Evolutionary conservation across 768 basidiomycete species (phyloP).

Genomic region (Auriscalpium microsporum): DNA sequence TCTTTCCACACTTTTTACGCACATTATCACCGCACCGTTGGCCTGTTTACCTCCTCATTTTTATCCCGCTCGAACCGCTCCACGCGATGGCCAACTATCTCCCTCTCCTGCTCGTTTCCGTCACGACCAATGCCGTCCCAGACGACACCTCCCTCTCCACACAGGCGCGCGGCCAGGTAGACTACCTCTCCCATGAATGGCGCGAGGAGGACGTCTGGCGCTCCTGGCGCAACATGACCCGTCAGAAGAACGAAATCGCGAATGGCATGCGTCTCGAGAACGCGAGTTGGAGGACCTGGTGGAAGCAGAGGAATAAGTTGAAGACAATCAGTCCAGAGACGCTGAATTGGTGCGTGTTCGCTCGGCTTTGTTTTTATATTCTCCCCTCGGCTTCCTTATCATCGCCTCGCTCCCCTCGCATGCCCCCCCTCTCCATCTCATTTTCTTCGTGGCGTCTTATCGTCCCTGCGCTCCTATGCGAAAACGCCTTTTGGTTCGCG

Average conservation of each 20-base stretch:
- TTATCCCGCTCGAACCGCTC: slow-evolving; percentile 66
- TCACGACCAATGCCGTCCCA: slow-evolving; percentile 40
- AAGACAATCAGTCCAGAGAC: slow-evolving; percentile 95
- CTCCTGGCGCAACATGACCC: slow-evolving; percentile 97
- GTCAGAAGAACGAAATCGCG: slow-evolving; percentile 95
- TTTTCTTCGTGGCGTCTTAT: background rate
- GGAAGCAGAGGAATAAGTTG: slow-evolving; percentile 95
- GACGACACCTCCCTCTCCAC: slow-evolving; percentile 81
- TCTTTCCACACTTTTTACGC: too few species aligned
- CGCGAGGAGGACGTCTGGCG: slow-evolving; percentile 97
- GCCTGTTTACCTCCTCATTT: too few species aligned
- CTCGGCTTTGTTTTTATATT: background rate
- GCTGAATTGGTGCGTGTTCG: slow-evolving; percentile 78
- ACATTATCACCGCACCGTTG: too few species aligned
- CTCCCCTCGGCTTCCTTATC: background rate
- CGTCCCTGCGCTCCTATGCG: background rate
- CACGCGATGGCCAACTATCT: slow-evolving; percentile 84
- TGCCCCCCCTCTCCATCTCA: background rate
- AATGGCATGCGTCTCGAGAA: slow-evolving; percentile 95
- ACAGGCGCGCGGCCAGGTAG: slow-evolving; percentile 86
- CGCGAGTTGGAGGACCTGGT: slow-evolving; percentile 98
- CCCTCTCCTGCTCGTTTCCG: slow-evolving; percentile 60
- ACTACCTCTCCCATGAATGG: slow-evolving; percentile 98
- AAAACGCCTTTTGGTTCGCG: too few species aligned
- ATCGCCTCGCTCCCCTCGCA: background rate